Evolutionary conservation across 179 eudicot genomes (phyloP), one percentile per base, ranked within the genome.

Genomic region (Corrigiola litoralis): DNA sequence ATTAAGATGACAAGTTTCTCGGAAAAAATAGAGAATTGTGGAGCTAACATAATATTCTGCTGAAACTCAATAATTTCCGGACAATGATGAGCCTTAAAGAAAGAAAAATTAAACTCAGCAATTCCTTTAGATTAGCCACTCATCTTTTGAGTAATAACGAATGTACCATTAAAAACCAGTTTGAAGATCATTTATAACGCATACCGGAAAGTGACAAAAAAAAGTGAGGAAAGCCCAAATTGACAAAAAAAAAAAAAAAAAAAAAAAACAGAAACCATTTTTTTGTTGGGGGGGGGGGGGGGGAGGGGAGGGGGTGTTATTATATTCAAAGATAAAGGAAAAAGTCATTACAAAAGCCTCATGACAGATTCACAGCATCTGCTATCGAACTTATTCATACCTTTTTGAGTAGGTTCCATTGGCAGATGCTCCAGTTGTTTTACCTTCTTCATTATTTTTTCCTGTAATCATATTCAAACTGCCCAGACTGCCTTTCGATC

Each of bases 401-500:
- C 99, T 95, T 79, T 95, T 91, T 8, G 99, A 86, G 70, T 71
- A 77, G 73, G 68, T 80, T 48, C 95, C 97, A 63, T 91, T 88
- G 32, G 87, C 82, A 70, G 84, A 72, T 58, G 84, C 74, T 68
- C 82, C 87, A 17, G 84, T 67, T 47, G 87, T 55, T 87, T 95
- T 91, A 60, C 86, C 77, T 61, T 80, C 82, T 71, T 85, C 92
- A 61, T 73, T 79, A 58, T 58, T 82, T 74, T 88, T 95, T 32
- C 97, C 92, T 9, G 97, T 85, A 57, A 88, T 85, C 96, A 91
- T 91, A 75, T 95, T 91, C 72, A 95, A 82, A 75, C 96, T 91
- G 65, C 99, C 97, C 58, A 95, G 76, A 71, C 97, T 88, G 56
- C 95, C 97, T 79, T 83, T 95, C 40, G 96, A 88, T 79, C 99